Evolutionary conservation across 2,329 filamentous ascomycete genomes (phyloP).

Genomic region (Aaosphaeria pasadenensis): DNA sequence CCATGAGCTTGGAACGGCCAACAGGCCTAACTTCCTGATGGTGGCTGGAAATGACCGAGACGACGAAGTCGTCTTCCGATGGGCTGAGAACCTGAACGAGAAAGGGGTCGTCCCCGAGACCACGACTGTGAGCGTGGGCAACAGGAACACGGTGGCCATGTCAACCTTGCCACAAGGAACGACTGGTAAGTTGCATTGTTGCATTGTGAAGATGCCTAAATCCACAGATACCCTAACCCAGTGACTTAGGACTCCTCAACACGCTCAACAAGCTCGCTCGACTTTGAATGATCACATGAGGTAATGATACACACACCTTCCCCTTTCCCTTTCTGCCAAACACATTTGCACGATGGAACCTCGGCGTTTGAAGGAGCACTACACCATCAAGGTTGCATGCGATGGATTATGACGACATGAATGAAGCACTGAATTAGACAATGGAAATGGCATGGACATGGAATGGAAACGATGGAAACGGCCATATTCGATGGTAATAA

Average conservation of each 20-base stretch:
- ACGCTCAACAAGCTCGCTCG: constrained; percentile 23
- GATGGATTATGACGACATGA: no score
- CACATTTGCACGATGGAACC: no score
- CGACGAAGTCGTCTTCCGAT: constrained; percentile 90
- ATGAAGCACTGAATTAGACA: no score
- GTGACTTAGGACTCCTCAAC: constrained; percentile 1
- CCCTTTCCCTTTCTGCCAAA: no score
- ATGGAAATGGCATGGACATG: no score
- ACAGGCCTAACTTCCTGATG: constrained; percentile 73
- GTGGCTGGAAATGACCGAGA: constrained; percentile 89
- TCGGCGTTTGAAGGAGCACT: no score
- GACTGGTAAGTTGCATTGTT: constrained; percentile 63
- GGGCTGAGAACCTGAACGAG: constrained; percentile 76
- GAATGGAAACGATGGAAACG: no score
- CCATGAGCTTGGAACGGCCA: constrained; percentile 37
- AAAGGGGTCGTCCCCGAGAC: constrained; percentile 55
- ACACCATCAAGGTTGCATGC: no score
- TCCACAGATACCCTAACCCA: neutral
- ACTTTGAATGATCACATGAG: no score
- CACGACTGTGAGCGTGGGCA: constrained; percentile 82
- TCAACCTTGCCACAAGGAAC: constrained; percentile 87
- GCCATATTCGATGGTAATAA: no score
- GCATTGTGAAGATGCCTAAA: neutral
- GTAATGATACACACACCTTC: no score
- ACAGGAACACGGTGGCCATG: constrained; percentile 81